phyloP scores from a whole-genome alignment of 257 asterid species.

The Solanum gracilifrons region DNA sequence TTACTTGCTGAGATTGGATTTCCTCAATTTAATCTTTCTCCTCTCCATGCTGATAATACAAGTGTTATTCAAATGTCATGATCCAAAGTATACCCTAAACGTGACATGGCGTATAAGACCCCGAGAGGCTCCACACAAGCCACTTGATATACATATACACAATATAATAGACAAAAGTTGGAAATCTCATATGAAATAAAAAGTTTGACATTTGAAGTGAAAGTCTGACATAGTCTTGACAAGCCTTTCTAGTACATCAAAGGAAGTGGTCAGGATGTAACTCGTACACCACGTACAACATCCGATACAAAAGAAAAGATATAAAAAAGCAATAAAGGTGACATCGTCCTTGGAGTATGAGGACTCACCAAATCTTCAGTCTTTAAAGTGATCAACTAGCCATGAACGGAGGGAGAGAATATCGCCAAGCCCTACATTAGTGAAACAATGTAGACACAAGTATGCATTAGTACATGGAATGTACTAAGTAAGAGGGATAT shows the following conservation, averaged over 20 bases:
- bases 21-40: background rate
- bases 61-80: background rate
- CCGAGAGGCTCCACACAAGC: background rate
- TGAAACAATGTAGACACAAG: background rate
- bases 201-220: background rate
- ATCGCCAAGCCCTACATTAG: background rate
- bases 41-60: background rate
- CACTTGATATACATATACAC: background rate
- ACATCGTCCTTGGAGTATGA: background rate
- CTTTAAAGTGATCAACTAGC: background rate
- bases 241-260: background rate
- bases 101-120: background rate
- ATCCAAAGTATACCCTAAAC: no score
- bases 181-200: background rate
- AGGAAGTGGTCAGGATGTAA: background rate
- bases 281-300: background rate
- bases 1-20: background rate
- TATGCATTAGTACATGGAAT: background rate
- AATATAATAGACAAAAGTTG: background rate
- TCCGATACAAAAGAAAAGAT: background rate
- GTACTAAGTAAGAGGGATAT: background rate
- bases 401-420: background rate
- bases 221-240: background rate
- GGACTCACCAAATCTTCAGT: background rate
- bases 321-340: background rate